Percentiles rank a stretch among this genome's conserved stretches.
phyloP scores from a whole-genome alignment of 2,329 filamentous ascomycete species.

The Paracamarosporium sp. region DNA sequence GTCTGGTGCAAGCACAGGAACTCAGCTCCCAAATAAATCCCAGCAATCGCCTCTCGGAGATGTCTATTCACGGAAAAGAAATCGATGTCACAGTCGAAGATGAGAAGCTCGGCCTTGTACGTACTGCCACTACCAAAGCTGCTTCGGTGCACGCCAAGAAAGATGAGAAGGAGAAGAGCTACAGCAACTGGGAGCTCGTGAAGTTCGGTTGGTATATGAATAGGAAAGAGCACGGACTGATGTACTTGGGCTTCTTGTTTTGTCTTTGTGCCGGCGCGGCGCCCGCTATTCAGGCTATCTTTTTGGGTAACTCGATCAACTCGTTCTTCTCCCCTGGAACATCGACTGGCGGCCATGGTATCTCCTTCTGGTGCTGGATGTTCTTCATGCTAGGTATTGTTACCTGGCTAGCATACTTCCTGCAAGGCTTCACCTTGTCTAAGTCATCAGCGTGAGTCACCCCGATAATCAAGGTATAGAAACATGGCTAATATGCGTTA shows the following conservation, averaged over 20 bases:
- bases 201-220: constrained; percentile 43
- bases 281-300: constrained; percentile 61
- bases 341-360: constrained; percentile 68
- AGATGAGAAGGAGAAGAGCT: constrained; percentile 32
- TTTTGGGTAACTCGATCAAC: constrained; percentile 88
- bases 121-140: constrained; percentile 54
- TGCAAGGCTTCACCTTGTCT: constrained; percentile 64
- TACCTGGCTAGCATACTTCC: constrained; percentile 33
- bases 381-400: constrained; percentile 42
- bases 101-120: constrained; percentile 35
- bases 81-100: constrained; percentile 19
- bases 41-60: constrained; percentile 26
- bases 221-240: constrained; percentile 39
- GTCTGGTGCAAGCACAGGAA: constrained; percentile 86
- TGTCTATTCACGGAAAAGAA: constrained; percentile 27
- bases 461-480: constrained; percentile 52
- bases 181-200: constrained; percentile 52
- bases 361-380: constrained; percentile 61
- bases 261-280: constrained; percentile 44
- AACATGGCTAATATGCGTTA: constrained; percentile 68
- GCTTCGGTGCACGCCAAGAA: constrained; percentile 65
- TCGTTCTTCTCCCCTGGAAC: constrained; percentile 65
- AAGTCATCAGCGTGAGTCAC: constrained; percentile 31
- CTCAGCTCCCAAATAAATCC: constrained; percentile 35
- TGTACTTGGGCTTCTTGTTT: constrained; percentile 51